phyloP scores from a whole-genome alignment of 2,329 filamentous ascomycete species.

The Pestalotiopsis sp. region DNA sequence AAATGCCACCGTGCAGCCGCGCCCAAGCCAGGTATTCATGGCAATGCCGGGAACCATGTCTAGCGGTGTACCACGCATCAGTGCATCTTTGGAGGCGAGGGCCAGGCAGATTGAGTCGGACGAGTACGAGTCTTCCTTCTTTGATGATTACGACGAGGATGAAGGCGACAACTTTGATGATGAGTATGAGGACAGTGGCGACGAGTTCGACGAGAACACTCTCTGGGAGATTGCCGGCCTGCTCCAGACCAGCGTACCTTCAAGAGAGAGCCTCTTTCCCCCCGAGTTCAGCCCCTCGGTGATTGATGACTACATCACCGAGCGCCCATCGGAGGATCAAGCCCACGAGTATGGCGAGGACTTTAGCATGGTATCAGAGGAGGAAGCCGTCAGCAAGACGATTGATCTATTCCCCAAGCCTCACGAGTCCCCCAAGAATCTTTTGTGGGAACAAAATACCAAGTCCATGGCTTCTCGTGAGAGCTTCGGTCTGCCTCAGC shows the following conservation, averaged over 20 bases:
- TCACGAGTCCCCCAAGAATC: conserved; percentile 2
- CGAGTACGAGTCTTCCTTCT: conserved; percentile 56
- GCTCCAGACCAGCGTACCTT: conserved; percentile 55
- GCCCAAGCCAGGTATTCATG: conserved; percentile 40
- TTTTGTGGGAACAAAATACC: conserved; percentile 25
- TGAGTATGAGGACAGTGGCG: conserved; percentile 43
- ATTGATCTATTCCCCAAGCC: conserved; percentile 28
- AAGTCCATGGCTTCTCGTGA: not conserved
- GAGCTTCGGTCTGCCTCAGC: conserved; percentile 35
- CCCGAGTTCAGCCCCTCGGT: conserved; percentile 24
- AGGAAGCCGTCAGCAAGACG: conserved; percentile 27
- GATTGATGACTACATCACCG: conserved; percentile 36
- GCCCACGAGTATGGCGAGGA: conserved; percentile 22
- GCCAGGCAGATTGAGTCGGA: conserved; percentile 39
- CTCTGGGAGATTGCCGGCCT: conserved; percentile 67
- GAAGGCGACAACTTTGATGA: conserved; percentile 40
- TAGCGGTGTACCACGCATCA: conserved; percentile 37
- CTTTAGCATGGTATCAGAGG: conserved; percentile 27
- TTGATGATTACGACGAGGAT: conserved; percentile 61
- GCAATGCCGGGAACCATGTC: conserved; percentile 58
- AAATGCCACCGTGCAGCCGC: conserved; percentile 47
- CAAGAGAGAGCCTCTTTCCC: conserved; percentile 51
- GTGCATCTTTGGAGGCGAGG: conserved; percentile 34
- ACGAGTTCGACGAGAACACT: conserved; percentile 63
- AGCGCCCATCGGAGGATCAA: conserved; percentile 34